Evolutionary conservation across 73 alveolate species (phyloP).

Genomic region (Stentor coeruleus): DNA sequence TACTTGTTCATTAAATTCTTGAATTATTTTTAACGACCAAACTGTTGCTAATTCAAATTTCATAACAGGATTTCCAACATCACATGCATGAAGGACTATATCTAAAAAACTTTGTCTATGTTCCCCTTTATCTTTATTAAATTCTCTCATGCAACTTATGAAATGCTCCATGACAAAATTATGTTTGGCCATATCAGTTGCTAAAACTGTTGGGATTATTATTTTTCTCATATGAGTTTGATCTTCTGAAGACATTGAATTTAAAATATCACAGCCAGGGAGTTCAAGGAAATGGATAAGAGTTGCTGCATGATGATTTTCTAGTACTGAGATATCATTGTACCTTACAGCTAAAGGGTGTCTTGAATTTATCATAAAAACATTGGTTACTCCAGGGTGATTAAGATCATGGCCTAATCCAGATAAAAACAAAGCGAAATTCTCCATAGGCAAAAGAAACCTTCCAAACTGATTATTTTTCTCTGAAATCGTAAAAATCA

Average conservation of each 20-base stretch:
- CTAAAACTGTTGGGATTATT: conserved; percentile 54
- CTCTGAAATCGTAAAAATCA: background rate
- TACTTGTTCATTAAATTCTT: conserved; percentile 56
- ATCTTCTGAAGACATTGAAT: conserved; percentile 40
- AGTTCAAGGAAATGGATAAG: conserved; percentile 49
- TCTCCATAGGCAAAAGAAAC: background rate
- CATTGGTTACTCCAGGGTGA: conserved; percentile 88
- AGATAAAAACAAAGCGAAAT: conserved; percentile 37
- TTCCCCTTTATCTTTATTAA: conserved; percentile 34
- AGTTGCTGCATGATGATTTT: conserved; percentile 80
- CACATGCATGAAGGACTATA: conserved; percentile 71
- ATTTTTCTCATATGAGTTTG: conserved; percentile 42
- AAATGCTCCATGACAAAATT: conserved; percentile 34
- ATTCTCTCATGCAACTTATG: conserved; percentile 35
- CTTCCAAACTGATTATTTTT: background rate
- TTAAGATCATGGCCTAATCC: conserved; percentile 80
- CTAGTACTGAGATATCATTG: conserved; percentile 78
- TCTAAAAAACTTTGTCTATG: conserved; percentile 53
- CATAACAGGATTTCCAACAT: conserved; percentile 57
- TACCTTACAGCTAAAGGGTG: conserved; percentile 59
- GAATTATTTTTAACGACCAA: conserved; percentile 55
- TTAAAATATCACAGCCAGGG: conserved; percentile 49
- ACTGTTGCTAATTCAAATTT: conserved; percentile 47
- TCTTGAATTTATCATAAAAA: conserved; percentile 53
- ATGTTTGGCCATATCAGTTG: conserved; percentile 75